Percentiles rank a stretch among this genome's conserved stretches.
Evolutionary conservation across 441 rosid genomes (phyloP).

Genomic region (Geranium incanum): DNA sequence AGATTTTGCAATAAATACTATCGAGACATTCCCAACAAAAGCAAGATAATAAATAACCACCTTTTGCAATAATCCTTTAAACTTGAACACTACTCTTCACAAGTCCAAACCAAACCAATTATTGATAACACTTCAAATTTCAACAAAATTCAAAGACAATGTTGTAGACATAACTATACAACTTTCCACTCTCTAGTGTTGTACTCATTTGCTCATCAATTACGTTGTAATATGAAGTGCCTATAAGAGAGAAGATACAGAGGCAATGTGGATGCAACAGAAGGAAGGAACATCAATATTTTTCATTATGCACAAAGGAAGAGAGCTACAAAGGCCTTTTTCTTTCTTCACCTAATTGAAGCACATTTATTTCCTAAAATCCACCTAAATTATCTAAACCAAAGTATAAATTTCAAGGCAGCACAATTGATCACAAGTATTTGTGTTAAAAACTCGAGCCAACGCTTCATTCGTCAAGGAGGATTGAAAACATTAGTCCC

Average conservation of each 20-base stretch:
- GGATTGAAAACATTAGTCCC: conserved; percentile 37
- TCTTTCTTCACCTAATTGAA: conserved; percentile 1
- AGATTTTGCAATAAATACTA: too few relatives aligned
- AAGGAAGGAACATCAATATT: not conserved
- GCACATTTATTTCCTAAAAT: conserved; percentile 20
- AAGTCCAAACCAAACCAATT: too few relatives aligned
- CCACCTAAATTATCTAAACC: conserved; percentile 13
- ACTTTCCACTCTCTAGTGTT: not conserved
- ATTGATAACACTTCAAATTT: too few relatives aligned
- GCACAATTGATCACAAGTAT: conserved; percentile 8
- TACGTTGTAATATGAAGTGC: not conserved
- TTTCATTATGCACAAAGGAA: not conserved
- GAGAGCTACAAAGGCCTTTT: not conserved
- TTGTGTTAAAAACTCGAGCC: conserved; percentile 13
- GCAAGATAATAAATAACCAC: too few relatives aligned
- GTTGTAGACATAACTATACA: not conserved
- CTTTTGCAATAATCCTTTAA: too few relatives aligned
- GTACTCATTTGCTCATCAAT: not conserved
- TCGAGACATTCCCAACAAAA: too few relatives aligned
- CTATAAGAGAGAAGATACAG: not conserved
- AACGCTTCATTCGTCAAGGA: conserved; percentile 32
- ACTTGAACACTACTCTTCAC: too few relatives aligned
- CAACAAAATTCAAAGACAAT: not conserved
- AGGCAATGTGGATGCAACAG: too few relatives aligned
- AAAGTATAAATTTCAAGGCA: conserved; percentile 10